Evolutionary conservation across 306 rosid species (phyloP).

Genomic region (Hylodesmum podocarpum): DNA sequence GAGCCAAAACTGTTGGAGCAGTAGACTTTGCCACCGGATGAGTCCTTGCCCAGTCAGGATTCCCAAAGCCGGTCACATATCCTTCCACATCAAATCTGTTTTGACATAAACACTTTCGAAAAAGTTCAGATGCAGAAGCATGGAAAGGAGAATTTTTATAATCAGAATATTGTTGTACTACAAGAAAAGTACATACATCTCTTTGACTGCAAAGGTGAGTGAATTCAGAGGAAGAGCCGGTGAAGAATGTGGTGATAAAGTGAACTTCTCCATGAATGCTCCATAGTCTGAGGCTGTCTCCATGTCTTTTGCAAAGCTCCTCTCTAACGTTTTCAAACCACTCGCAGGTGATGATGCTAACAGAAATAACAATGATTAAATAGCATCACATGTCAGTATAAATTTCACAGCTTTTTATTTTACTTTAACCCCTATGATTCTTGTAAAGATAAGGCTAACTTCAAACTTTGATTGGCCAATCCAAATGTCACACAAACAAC

Average conservation of each 20-base stretch:
- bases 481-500: background rate
- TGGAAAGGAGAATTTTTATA: background rate
- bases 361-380: background rate
- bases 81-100: slow-evolving; percentile 85
- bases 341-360: background rate
- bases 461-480: slow-evolving; percentile 24
- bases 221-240: slow-evolving; percentile 56
- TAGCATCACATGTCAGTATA: background rate
- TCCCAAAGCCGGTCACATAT: slow-evolving; percentile 78
- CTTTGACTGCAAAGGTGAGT: slow-evolving; percentile 92
- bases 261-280: too few species aligned
- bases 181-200: slow-evolving; percentile 58
- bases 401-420: background rate
- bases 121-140: slow-evolving; percentile 8
- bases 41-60: slow-evolving; percentile 93
- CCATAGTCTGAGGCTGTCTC: slow-evolving; percentile 30
- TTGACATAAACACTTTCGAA: slow-evolving; percentile 15
- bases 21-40: slow-evolving; percentile 72
- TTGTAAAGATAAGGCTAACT: slow-evolving; percentile 11
- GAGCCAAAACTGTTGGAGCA: slow-evolving; percentile 63
- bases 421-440: background rate
- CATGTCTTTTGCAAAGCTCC: slow-evolving; percentile 36
- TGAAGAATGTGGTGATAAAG: slow-evolving; percentile 23
- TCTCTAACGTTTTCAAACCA: background rate
- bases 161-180: background rate